These are phyloP conservation scores for Trifolium subterraneum DNA, from an alignment of 306 rosid species.

Conservation along the genomic window DNA sequence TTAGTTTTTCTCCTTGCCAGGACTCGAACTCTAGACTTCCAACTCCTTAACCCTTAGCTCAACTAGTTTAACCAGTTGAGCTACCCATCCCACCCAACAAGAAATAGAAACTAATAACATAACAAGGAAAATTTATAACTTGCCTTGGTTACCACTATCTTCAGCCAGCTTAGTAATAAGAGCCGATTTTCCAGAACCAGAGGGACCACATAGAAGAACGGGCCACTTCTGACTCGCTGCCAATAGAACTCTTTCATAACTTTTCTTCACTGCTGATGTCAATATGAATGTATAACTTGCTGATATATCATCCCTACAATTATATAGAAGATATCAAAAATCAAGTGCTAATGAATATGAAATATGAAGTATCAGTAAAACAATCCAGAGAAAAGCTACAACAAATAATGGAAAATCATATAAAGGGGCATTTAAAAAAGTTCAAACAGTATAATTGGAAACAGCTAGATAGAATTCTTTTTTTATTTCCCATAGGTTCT, in stretches of 20 bases:
- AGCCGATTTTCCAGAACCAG: conserved; percentile 90
- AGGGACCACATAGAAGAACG: conserved; percentile 81
- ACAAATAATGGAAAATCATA: conserved; percentile 18
- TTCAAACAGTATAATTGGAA: conserved; percentile 8
- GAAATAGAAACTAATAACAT: conserved; percentile 1
- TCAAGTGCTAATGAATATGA: conserved; percentile 29
- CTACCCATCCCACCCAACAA: too few relatives aligned
- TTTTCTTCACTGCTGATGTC: conserved; percentile 67
- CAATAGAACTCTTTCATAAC: conserved; percentile 70
- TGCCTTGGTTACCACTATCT: conserved; percentile 60
- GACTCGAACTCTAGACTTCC: too few relatives aligned
- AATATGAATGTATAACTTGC: conserved; percentile 54
- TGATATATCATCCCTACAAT: conserved; percentile 56
- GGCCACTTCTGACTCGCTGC: conserved; percentile 90
- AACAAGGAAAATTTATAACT: background rate
- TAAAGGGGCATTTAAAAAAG: conserved; percentile 9
- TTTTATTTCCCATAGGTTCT: background rate
- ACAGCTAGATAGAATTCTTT: background rate
- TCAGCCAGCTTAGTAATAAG: conserved; percentile 76
- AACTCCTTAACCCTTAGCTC: too few relatives aligned
- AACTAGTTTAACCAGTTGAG: too few relatives aligned
- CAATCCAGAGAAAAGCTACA: background rate
- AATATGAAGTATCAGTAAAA: conserved; percentile 16
- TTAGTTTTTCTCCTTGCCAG: too few relatives aligned
- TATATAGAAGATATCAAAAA: conserved; percentile 37